phyloP scores from a whole-genome alignment of 2,329 filamentous ascomycete genomes.

The Fusarium camptoceras region DNA sequence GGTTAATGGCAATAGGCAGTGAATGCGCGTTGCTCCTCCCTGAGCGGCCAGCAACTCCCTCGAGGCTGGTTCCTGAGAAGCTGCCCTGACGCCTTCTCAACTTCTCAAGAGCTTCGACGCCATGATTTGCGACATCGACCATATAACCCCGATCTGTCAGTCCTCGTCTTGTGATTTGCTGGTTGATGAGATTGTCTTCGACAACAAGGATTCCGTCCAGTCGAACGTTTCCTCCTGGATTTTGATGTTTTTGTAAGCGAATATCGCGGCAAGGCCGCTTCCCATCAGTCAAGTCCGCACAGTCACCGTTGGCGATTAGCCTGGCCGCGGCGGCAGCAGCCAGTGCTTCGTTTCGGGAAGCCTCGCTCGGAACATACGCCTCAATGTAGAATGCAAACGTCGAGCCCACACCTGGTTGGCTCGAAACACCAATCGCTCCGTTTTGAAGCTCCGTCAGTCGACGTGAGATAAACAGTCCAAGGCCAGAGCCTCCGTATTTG shows the following conservation, averaged over 20 bases:
- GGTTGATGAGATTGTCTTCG: conserved; percentile 72
- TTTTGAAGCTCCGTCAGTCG: conserved; percentile 85
- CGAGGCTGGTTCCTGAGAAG: conserved; percentile 35
- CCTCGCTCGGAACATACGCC: conserved; percentile 59
- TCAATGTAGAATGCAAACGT: conserved; percentile 82
- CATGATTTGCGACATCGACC: conserved; percentile 68
- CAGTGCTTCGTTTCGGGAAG: conserved; percentile 56
- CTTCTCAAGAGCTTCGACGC: conserved; percentile 65
- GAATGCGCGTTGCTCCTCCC: conserved; percentile 30
- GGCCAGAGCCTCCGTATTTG: conserved; percentile 81
- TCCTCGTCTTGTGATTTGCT: conserved; percentile 65
- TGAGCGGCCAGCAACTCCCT: conserved; percentile 6
- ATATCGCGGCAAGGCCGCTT: conserved; percentile 41
- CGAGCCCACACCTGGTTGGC: conserved; percentile 75
- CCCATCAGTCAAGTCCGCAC: conserved; percentile 24
- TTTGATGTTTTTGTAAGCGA: conserved; percentile 42
- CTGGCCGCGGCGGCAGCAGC: conserved; percentile 52
- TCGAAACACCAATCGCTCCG: conserved; percentile 80
- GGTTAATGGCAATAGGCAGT: conserved; percentile 58
- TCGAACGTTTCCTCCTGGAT: conserved; percentile 45
- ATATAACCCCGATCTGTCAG: conserved; percentile 62
- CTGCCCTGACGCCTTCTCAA: conserved; percentile 47
- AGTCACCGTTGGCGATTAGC: conserved; percentile 45
- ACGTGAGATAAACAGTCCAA: conserved; percentile 83
- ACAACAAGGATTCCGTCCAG: conserved; percentile 64